These are phyloP conservation scores for Pyricularia pennisetigena DNA, from an alignment of 2,329 filamentous ascomycete species.

Conservation along the genomic window DNA sequence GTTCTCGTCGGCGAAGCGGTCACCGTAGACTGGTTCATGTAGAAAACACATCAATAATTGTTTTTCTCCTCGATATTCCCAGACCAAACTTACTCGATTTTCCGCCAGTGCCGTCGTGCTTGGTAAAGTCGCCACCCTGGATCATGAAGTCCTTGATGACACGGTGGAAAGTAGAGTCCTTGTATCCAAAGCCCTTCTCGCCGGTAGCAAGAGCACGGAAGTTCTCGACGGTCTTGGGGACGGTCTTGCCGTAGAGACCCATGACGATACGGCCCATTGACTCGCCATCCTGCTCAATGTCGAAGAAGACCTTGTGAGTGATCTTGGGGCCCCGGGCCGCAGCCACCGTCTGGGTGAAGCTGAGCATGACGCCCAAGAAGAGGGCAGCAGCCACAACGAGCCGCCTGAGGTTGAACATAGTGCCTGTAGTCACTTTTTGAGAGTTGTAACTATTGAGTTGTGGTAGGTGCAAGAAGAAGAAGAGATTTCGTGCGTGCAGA, in stretches of 20 bases:
- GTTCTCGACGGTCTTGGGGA: slow-evolving; percentile 66
- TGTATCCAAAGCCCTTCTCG: slow-evolving; percentile 78
- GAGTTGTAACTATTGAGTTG: background rate
- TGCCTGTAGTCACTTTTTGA: background rate
- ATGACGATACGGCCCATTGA: slow-evolving; percentile 66
- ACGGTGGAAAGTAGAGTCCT: slow-evolving; percentile 77
- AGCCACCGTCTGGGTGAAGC: slow-evolving; percentile 65
- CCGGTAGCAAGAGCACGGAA: slow-evolving; percentile 74
- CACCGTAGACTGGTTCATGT: slow-evolving; percentile 57
- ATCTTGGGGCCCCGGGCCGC: slow-evolving; percentile 86
- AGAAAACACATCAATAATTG: background rate
- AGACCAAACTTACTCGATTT: slow-evolving; percentile 58
- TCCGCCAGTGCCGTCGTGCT: slow-evolving; percentile 49
- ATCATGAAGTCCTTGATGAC: slow-evolving; percentile 91
- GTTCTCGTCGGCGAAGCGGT: slow-evolving; percentile 82
- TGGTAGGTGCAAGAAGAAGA: background rate
- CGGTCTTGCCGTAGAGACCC: slow-evolving; percentile 80
- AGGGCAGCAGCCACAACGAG: slow-evolving; percentile 64
- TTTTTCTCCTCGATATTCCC: background rate
- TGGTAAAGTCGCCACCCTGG: slow-evolving; percentile 83
- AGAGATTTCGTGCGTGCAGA: background rate
- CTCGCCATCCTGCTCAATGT: slow-evolving; percentile 69
- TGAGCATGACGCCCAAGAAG: slow-evolving; percentile 64
- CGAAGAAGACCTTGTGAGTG: slow-evolving; percentile 90
- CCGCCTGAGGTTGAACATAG: slow-evolving; percentile 67